phyloP scores from a whole-genome alignment of 2,329 filamentous ascomycete species.

The Fusarium neocosmosporiellum region DNA sequence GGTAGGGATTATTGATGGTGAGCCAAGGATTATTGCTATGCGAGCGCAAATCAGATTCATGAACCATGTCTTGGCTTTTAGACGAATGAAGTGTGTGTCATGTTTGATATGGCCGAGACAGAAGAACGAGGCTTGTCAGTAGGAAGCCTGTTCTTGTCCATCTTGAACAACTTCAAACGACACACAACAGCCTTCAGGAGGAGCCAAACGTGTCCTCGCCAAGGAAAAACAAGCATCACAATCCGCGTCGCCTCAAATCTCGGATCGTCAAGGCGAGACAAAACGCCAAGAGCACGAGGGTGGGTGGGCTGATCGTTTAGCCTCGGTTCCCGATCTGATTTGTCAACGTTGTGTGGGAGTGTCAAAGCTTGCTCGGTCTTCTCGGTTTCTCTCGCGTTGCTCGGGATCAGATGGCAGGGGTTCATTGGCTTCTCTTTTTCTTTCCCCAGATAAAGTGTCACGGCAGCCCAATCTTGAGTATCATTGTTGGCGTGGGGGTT shows the following conservation, averaged over 20 bases:
- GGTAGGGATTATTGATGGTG: not conserved
- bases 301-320: conserved; percentile 5
- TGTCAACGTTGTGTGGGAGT: not conserved
- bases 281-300: not conserved
- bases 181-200: no score
- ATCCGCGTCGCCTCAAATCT: not conserved
- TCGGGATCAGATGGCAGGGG: not conserved
- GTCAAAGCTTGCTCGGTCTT: not conserved
- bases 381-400: not conserved
- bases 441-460: not conserved
- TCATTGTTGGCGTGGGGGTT: not conserved
- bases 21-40: not conserved
- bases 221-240: conserved; percentile 1
- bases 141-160: not conserved
- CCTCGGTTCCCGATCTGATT: not conserved
- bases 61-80: not conserved
- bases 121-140: not conserved
- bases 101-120: not conserved
- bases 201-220: not conserved
- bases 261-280: not conserved
- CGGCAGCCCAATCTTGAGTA: not conserved
- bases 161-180: not conserved
- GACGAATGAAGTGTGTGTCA: not conserved
- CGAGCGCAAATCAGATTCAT: not conserved
- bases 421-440: not conserved